Base-by-base conservation (phyloP, 768 basidiomycete genomes). In the Brasilioporus rufonigricans region DNA sequence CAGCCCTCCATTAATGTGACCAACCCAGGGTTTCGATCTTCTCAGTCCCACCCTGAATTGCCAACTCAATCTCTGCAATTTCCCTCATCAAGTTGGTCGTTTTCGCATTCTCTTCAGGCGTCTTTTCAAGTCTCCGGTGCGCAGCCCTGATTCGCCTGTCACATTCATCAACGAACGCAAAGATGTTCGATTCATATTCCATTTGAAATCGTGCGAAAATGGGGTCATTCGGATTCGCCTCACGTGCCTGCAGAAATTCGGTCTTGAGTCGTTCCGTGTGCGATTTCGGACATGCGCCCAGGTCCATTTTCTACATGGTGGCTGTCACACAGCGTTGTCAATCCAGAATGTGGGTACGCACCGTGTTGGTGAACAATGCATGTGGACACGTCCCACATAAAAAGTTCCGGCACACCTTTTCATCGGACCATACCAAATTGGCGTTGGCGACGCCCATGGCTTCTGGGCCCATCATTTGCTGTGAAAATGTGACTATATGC, bases 401-500 rank as follows among this genome's bases (percentile, higher is more conserved):
- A 77, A 93, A 98, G 76, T 98, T 98, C 69, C 90, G 83, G 82
- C 97, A 98, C 9, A 98, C 96, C 80, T 98, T 98, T 64, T 96
- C 94, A 73, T 95, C 92, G 31, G 85, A 87, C 91, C 94, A 95
- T 59, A 87, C 85, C 56, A 97, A 79, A 74, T 98, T 95, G 61
- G 89, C 87, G 63, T 91, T 93, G 43, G 91, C 86, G 41, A 94
- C 87, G 64, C 97, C 97, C 93, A 99, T 96, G 19, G 97, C 94
- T 76, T 99, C 96, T 44, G 96, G 91, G n/a, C 93, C 96, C 95
- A 98, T 98, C 93, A 96, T 97, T 95, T 97, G 95, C 95, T 97
- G 59, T 48, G 56, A 56, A 43, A 27, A 9, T 16, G 18, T 32
- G 31, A 27, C 59, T 44, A 62, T 44, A 61, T 39, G 16, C 47